Percentiles rank a stretch among this genome's conserved stretches.
These are phyloP conservation scores for Penicillium glabrum DNA, from an alignment of 2,329 filamentous ascomycete species.

Conservation along the genomic window DNA sequence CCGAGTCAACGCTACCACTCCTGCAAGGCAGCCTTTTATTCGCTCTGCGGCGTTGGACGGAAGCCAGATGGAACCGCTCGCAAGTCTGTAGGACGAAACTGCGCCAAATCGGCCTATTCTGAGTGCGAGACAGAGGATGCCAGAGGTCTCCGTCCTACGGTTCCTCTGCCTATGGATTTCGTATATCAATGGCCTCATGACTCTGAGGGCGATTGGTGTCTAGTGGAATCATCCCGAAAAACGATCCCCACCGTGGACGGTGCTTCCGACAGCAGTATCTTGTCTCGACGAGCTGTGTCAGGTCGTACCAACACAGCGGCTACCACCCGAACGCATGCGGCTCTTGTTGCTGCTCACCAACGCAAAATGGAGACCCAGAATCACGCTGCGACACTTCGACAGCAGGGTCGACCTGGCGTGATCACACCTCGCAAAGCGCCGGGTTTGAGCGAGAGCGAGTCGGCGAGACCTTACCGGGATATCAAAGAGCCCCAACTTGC, in stretches of 20 bases:
- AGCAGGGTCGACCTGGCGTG: conserved; percentile 42
- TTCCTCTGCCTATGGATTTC: conserved; percentile 46
- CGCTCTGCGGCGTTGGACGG: conserved; percentile 46
- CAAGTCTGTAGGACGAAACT: conserved; percentile 46
- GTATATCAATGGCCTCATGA: conserved; percentile 47
- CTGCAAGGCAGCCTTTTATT: conserved; percentile 45
- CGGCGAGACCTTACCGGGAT: conserved; percentile 18
- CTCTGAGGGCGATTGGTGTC: conserved; percentile 43
- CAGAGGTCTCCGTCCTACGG: conserved; percentile 44
- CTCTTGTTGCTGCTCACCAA: conserved; percentile 42
- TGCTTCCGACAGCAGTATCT: conserved; percentile 26
- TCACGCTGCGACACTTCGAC: conserved; percentile 49
- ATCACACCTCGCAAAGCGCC: conserved; percentile 29
- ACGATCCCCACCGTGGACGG: conserved; percentile 24
- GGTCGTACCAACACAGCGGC: conserved; percentile 28
- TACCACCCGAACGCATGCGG: conserved; percentile 38
- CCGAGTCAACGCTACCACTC: conserved; percentile 38
- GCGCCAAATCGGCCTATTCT: conserved; percentile 46
- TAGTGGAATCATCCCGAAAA: conserved; percentile 21
- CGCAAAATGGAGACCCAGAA: conserved; percentile 43
- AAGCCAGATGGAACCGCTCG: conserved; percentile 43
- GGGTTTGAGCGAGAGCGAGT: conserved; percentile 23
- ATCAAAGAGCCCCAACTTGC: conserved; percentile 17
- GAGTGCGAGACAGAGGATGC: conserved; percentile 49
- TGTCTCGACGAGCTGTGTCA: conserved; percentile 29